These are phyloP conservation scores for Lactarius psammicola DNA, from an alignment of 768 basidiomycete species.

Conservation along the genomic window DNA sequence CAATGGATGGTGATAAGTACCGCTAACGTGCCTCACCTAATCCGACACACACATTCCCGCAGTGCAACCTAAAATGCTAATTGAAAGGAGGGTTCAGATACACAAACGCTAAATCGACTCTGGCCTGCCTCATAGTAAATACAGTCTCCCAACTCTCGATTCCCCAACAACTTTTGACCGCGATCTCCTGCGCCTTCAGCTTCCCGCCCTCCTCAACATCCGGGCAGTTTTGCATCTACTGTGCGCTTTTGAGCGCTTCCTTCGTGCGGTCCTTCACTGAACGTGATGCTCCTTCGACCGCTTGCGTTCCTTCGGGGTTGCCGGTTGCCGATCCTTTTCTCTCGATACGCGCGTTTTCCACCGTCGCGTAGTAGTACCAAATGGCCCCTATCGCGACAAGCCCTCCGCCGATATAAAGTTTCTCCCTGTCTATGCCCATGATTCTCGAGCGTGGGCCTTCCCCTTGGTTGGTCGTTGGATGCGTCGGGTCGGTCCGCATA, in stretches of 20 bases:
- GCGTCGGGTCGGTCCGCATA: slow-evolving; percentile 8
- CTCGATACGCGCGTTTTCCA: slow-evolving; percentile 24
- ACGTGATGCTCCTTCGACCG: slow-evolving; percentile 2
- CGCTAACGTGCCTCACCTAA: neutral
- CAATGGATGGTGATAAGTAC: neutral
- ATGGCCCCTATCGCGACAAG: slow-evolving; percentile 18
- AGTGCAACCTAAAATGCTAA: neutral
- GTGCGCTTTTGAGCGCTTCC: slow-evolving; percentile 7
- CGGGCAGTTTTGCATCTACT: neutral
- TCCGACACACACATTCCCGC: neutral
- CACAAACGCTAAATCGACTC: neutral
- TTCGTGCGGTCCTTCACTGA: slow-evolving; percentile 8
- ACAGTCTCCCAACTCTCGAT: slow-evolving; percentile 2
- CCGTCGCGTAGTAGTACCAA: slow-evolving; percentile 27
- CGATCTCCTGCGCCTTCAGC: neutral
- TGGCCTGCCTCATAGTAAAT: neutral
- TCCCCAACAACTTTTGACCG: neutral
- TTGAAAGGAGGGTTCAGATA: neutral
- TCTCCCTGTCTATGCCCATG: slow-evolving; percentile 9
- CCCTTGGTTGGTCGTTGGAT: slow-evolving; percentile 7
- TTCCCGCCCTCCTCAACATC: neutral
- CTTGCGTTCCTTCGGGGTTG: slow-evolving; percentile 11
- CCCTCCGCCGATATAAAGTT: slow-evolving; percentile 23
- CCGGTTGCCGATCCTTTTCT: neutral
- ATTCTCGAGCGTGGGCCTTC: slow-evolving; percentile 4